phyloP scores from a whole-genome alignment of 1,284 basidiomycete species.

The Ceratobasidium sp. region DNA sequence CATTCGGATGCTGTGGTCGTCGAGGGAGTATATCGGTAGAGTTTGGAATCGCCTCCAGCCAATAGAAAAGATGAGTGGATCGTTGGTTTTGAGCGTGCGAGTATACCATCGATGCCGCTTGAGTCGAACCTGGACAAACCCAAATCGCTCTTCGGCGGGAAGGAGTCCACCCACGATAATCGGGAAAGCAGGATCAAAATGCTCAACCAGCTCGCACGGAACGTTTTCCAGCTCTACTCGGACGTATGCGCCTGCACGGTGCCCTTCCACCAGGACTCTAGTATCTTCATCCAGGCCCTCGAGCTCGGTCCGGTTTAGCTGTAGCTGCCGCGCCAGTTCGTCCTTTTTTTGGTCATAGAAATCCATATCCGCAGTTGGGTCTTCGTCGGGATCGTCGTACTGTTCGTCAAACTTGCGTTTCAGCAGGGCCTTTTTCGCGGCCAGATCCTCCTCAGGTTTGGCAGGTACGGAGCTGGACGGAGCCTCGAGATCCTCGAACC shows the following conservation, averaged over 20 bases:
- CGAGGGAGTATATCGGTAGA: slow-evolving; percentile 94
- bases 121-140: slow-evolving; percentile 94
- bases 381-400: slow-evolving; percentile 89
- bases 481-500: slow-evolving; percentile 63
- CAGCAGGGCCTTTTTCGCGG: slow-evolving; percentile 90
- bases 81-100: slow-evolving; percentile 95
- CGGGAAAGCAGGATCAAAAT: slow-evolving; percentile 93
- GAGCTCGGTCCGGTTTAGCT: slow-evolving; percentile 90
- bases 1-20: slow-evolving; percentile 97
- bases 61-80: slow-evolving; percentile 94
- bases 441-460: slow-evolving; percentile 69
- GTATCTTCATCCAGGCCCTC: slow-evolving; percentile 82
- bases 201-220: slow-evolving; percentile 91
- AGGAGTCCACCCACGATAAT: slow-evolving; percentile 94
- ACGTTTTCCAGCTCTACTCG: slow-evolving; percentile 89
- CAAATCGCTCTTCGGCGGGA: slow-evolving; percentile 91
- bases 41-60: slow-evolving; percentile 98
- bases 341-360: slow-evolving; percentile 95
- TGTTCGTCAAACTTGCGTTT: slow-evolving; percentile 98
- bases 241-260: slow-evolving; percentile 92
- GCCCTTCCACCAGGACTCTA: slow-evolving; percentile 90
- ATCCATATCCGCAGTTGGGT: slow-evolving; percentile 71
- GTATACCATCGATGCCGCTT: slow-evolving; percentile 97
- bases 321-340: slow-evolving; percentile 87
- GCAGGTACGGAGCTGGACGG: slow-evolving; percentile 59